Conservation (phyloP, 129 eudicot species). For the Smallanthus sonchifolius region DNA sequence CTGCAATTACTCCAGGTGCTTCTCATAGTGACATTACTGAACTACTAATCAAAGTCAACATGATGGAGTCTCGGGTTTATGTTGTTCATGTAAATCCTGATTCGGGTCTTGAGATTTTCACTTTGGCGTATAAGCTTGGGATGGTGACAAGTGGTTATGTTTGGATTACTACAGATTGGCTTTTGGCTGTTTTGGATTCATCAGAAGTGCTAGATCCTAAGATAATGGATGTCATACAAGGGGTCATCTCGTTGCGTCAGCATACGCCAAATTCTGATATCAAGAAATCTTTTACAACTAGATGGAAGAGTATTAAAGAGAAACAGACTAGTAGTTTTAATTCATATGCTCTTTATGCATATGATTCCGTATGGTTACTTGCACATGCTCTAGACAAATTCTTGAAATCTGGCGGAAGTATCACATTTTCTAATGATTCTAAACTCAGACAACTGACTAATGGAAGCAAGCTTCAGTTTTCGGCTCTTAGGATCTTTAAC, state of each 20-base stretch:
- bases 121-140: conserved; percentile 54
- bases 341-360: conserved; percentile 73
- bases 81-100: conserved; percentile 82
- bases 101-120: conserved; percentile 56
- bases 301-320: conserved; percentile 46
- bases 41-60: conserved; percentile 49
- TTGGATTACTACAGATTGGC: conserved; percentile 95
- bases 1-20: conserved; percentile 53
- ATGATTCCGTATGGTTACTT: conserved; percentile 75
- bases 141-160: conserved; percentile 71
- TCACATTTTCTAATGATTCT: conserved; percentile 54
- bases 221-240: conserved; percentile 55
- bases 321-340: conserved; percentile 40
- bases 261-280: conserved; percentile 52
- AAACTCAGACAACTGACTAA: conserved; percentile 25
- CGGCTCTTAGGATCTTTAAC: conserved; percentile 51
- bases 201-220: conserved; percentile 34
- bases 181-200: conserved; percentile 56
- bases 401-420: conserved; percentile 38
- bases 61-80: conserved; percentile 74
- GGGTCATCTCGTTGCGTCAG: conserved; percentile 64
- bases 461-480: conserved; percentile 41
- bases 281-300: conserved; percentile 34
- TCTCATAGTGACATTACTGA: conserved; percentile 39
- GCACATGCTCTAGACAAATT: conserved; percentile 70